A percentile compares a stretch with the other conserved stretches of the same genome.
Conservation (phyloP, 371 early-diverging fungal genomes). For the Mortierella sp. region DNA sequence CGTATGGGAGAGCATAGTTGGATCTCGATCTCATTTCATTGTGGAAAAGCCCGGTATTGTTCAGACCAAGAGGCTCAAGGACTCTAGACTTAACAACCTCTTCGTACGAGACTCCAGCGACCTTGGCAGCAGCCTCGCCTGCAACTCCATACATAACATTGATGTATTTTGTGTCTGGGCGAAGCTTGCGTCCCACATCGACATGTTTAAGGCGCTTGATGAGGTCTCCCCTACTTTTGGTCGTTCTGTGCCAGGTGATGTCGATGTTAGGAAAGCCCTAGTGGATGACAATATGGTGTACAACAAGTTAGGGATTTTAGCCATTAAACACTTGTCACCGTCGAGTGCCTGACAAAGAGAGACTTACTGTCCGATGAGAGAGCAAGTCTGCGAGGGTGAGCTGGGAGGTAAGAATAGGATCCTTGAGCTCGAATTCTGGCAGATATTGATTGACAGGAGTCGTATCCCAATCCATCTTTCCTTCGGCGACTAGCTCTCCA, state of each 20-base stretch:
- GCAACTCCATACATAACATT: slow-evolving; percentile 1
- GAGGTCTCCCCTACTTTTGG: not conserved
- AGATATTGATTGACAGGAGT: slow-evolving; percentile 30
- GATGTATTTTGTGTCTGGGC: not conserved
- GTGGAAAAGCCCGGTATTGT: not conserved
- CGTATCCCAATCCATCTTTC: slow-evolving; percentile 36
- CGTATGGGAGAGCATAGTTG: slow-evolving; percentile 10
- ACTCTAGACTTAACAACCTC: not conserved
- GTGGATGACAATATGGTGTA: not conserved
- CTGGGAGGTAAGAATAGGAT: slow-evolving; percentile 24
- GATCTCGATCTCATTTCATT: not conserved
- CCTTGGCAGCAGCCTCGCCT: slow-evolving; percentile 8
- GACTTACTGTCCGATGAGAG: slow-evolving; percentile 34
- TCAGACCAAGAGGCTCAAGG: slow-evolving; percentile 2
- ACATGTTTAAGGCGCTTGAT: slow-evolving; percentile 1
- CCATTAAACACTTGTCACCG: too few relatives aligned
- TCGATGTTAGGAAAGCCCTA: not conserved
- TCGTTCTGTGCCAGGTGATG: not conserved
- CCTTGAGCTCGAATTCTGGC: slow-evolving; percentile 23
- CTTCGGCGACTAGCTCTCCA: slow-evolving; percentile 30
- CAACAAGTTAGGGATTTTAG: not conserved
- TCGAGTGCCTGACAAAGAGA: not conserved
- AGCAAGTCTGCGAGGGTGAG: slow-evolving; percentile 27
- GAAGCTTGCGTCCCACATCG: not conserved
- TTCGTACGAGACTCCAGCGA: not conserved